Base-by-base conservation (phyloP, 78 protist species). In the Guillardia theta region DNA sequence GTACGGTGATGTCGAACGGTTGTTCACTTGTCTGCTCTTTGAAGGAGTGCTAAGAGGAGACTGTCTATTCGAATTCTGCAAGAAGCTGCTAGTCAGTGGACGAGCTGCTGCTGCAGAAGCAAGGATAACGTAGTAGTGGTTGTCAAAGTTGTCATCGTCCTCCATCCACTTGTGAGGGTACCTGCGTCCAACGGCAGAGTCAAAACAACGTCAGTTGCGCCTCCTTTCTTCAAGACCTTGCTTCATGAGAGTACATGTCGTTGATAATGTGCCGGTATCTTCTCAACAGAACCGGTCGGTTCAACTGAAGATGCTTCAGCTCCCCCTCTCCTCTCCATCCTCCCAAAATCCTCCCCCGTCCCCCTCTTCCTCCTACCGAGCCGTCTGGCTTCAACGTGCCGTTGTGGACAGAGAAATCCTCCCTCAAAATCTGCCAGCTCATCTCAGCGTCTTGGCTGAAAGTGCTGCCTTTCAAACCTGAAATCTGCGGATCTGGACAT, bases 261-360 rank as follows among this genome's bases (percentile, higher is more conserved):
- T 70, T 70, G 33, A 70, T 70, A 43, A 70, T 70, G 83, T 70
- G 83, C 22, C 83, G n/a, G 83, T 70, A 70, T 43, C 83, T 36
- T 1, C 83, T 12, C 45, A 1, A 43, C 6, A 70, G n/a, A n/a
- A n/a, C n/a, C n/a, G n/a, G n/a, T n/a, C n/a, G n/a, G n/a, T n/a
- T n/a, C n/a, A n/a, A n/a, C n/a, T n/a, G n/a, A n/a, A n/a, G n/a
- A n/a, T n/a, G n/a, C n/a, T n/a, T n/a, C n/a, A n/a, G 12, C 62
- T 53, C 62, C 18, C 18, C 18, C 62, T 53, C 62, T 53, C 62
- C 18, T 18, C 18, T 18, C 62, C 62, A 21, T 18, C 62, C 62
- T 53, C 18, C 18, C 62, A 12, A 12, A 21, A 12, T 53, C 62
- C 62, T 18, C 18, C 62, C 18, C 62, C 62, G 33, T 53, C 62